Evolutionary conservation across 208 protist genomes (phyloP).

Genomic region (Phytomonas serpens): DNA sequence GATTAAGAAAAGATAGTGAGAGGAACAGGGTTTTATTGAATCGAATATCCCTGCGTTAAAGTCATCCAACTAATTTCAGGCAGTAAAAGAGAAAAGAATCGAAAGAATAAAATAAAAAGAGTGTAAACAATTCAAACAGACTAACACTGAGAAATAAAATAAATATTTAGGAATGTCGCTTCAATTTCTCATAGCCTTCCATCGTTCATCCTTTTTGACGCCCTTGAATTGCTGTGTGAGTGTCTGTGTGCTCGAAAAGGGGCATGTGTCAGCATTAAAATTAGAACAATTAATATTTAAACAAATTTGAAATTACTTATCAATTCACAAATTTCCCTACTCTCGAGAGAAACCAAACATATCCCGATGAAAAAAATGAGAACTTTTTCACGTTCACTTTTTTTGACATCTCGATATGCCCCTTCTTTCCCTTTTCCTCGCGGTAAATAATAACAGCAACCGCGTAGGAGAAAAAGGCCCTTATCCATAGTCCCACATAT

Average conservation of each 20-base stretch:
- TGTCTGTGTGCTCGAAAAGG: background rate
- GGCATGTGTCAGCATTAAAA: background rate
- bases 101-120: background rate
- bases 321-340: background rate
- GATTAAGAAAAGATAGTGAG: background rate
- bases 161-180: background rate
- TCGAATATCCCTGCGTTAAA: background rate
- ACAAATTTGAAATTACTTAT: background rate
- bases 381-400: background rate
- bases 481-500: background rate
- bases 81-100: conserved; percentile 5
- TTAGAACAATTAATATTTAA: background rate
- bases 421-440: background rate
- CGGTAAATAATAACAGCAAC: background rate
- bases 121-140: background rate
- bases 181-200: background rate
- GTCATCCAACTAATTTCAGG: background rate
- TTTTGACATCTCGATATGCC: background rate
- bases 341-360: background rate
- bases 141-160: background rate
- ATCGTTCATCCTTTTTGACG: background rate
- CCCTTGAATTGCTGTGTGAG: background rate
- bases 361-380: background rate
- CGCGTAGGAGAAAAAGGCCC: background rate
- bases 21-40: background rate